Base-by-base conservation (phyloP, 1,284 basidiomycete species). In the Porodaedalea pini region DNA sequence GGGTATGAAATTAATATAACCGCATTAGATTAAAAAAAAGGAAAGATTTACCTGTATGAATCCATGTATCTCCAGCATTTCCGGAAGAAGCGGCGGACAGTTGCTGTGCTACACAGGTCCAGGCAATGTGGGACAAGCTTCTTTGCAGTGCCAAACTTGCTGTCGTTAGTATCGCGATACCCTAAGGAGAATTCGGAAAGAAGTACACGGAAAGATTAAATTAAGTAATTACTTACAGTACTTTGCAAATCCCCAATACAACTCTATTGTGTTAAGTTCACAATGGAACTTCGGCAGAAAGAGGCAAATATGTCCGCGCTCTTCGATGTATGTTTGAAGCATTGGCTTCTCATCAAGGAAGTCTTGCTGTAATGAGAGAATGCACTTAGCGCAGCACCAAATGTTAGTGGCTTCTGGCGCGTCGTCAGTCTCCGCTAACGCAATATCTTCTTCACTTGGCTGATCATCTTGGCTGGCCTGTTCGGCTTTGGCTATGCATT, bases 231-330 rank as follows among this genome's bases (percentile, higher is more conserved):
- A 63, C 61, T 59, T 51, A 64, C 60, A 43, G 27, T 45, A 65
- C 56, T 68, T 69, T 55, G 54, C 56, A 51, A 64, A 66, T 32
- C 58, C 60, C 64, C 64, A 66, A 2, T 62, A 61, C 62, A 64
- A 65, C 54, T 69, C 66, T 19, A 66, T 66, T 4, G 56, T 57
- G 40, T 63, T 64, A 11, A 66, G 51, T 48, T 66, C 63, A 51
- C 63, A 65, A 49, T 66, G 65, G 40, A 64, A 66, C 37, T 63
- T 64, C 0, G 54, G 62, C 8, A 66, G 47, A 49, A 65, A 63
- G 39, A 63, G 11, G 45, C 63, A 67, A 2, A 49, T 29, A 39
- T 68, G 65, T 11, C 63, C 64, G 1, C 19, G 34, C 8, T 40
- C 41, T 29, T 63, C 56, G 32, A 59, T 51, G 17, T 64, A 19